Conservation (phyloP, 106 monocot genomes). For the Chionographis japonica region DNA sequence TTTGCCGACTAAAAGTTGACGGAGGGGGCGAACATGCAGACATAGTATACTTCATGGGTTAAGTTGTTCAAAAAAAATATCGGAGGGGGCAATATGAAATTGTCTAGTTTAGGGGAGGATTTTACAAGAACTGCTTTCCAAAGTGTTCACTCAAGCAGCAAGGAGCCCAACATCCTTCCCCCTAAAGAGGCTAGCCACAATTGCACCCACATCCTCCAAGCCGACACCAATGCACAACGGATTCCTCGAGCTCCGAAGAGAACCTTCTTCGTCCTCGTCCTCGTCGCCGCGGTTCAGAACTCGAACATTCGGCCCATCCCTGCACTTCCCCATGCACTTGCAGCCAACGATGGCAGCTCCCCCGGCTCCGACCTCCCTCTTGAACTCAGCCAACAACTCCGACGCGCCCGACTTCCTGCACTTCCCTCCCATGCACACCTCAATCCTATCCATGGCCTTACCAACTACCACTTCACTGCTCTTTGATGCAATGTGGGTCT, state of each 20-base stretch:
- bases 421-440: slow-evolving; percentile 95
- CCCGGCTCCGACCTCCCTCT: slow-evolving; percentile 50
- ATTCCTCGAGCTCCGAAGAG: slow-evolving; percentile 8
- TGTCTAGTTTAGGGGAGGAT: too few relatives aligned
- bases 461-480: neutral
- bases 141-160: slow-evolving; percentile 4
- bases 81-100: too few relatives aligned
- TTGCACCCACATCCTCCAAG: slow-evolving; percentile 63
- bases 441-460: slow-evolving; percentile 34
- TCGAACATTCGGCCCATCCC: slow-evolving; percentile 75
- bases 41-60: too few relatives aligned
- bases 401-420: slow-evolving; percentile 75
- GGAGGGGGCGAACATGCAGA: too few relatives aligned
- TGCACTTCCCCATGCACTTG: slow-evolving; percentile 99
- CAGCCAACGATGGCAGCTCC: slow-evolving; percentile 57
- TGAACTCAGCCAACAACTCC: slow-evolving; percentile 61
- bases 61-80: too few relatives aligned
- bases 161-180: slow-evolving; percentile 22
- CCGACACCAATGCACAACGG: slow-evolving; percentile 81
- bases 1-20: too few relatives aligned
- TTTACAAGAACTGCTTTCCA: too few relatives aligned
- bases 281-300: slow-evolving; percentile 10
- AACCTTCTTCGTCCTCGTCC: neutral
- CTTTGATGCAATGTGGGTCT: neutral
- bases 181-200: slow-evolving; percentile 50